Conservation (phyloP, 306 rosid species). For the Inga laurina region DNA sequence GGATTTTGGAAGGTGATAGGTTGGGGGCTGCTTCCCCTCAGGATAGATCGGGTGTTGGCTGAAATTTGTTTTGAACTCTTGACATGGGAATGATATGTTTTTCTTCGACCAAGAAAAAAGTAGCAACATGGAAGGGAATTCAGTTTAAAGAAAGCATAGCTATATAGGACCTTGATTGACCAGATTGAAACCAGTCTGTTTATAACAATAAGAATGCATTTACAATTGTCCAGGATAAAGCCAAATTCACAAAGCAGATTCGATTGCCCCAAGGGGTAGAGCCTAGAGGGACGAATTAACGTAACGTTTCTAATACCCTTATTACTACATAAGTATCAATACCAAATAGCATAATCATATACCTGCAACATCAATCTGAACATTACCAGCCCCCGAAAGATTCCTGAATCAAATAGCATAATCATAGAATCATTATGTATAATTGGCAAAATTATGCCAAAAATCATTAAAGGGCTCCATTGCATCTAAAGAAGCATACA, state of each 20-base stretch:
- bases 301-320: neutral
- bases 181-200: neutral
- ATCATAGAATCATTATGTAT: constrained; percentile 37
- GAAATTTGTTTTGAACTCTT: too few species aligned
- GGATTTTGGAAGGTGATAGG: too few species aligned
- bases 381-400: constrained; percentile 56
- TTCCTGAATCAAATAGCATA: constrained; percentile 56
- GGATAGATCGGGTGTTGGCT: too few species aligned
- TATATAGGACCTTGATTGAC: neutral
- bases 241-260: neutral
- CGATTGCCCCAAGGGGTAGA: neutral
- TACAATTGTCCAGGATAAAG: neutral
- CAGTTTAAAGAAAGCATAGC: neutral
- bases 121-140: neutral
- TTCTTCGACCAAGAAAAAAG: too few species aligned
- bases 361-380: constrained; percentile 74
- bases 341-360: constrained; percentile 23
- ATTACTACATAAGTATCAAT: neutral
- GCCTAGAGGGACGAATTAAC: neutral
- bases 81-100: too few species aligned
- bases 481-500: constrained; percentile 61
- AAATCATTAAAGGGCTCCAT: neutral
- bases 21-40: too few species aligned
- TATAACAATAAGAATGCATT: neutral
- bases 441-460: neutral